These are phyloP conservation scores for Croton laevigatus DNA, from an alignment of 441 rosid genomes.

Conservation along the genomic window DNA sequence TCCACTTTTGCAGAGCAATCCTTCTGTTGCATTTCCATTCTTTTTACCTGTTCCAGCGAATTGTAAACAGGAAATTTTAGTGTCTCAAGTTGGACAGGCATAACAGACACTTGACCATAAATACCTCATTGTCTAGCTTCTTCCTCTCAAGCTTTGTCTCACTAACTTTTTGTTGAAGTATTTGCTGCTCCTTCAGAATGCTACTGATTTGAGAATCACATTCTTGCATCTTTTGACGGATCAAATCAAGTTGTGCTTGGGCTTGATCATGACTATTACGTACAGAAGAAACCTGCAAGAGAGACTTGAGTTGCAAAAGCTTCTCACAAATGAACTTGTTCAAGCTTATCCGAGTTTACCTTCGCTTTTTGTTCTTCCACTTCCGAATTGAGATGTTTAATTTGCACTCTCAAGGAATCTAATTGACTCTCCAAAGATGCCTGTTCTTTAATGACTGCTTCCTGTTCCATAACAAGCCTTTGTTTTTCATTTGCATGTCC, in stretches of 20 bases:
- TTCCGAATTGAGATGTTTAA: slow-evolving; percentile 56
- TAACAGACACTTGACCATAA: slow-evolving; percentile 2
- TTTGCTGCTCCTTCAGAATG: slow-evolving; percentile 69
- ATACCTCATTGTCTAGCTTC: slow-evolving; percentile 98
- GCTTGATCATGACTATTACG: slow-evolving; percentile 60
- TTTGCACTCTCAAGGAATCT: slow-evolving; percentile 58
- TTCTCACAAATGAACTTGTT: slow-evolving; percentile 9
- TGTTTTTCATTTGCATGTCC: slow-evolving; percentile 81
- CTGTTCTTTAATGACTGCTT: slow-evolving; percentile 70
- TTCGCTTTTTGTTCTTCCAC: slow-evolving; percentile 66
- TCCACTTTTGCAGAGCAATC: slow-evolving; percentile 85
- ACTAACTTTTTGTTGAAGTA: slow-evolving; percentile 61
- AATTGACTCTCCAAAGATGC: slow-evolving; percentile 79
- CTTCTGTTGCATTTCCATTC: slow-evolving; percentile 92
- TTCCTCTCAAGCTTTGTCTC: slow-evolving; percentile 86
- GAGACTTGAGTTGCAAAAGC: slow-evolving; percentile 22
- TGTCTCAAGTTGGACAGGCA: slow-evolving; percentile 15
- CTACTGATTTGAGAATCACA: slow-evolving; percentile 86
- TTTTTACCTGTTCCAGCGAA: slow-evolving; percentile 54
- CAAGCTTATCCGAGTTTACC: slow-evolving; percentile 43
- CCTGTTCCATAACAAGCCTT: slow-evolving; percentile 89
- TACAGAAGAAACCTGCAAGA: slow-evolving; percentile 59
- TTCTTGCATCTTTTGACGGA: slow-evolving; percentile 86
- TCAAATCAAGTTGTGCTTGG: slow-evolving; percentile 62
- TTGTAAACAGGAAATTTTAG: slow-evolving; percentile 6